Percentiles rank a stretch among this genome's conserved stretches.
Evolutionary conservation across 495 filamentous ascomycete species (phyloP).

Genomic region (Podospora australis): DNA sequence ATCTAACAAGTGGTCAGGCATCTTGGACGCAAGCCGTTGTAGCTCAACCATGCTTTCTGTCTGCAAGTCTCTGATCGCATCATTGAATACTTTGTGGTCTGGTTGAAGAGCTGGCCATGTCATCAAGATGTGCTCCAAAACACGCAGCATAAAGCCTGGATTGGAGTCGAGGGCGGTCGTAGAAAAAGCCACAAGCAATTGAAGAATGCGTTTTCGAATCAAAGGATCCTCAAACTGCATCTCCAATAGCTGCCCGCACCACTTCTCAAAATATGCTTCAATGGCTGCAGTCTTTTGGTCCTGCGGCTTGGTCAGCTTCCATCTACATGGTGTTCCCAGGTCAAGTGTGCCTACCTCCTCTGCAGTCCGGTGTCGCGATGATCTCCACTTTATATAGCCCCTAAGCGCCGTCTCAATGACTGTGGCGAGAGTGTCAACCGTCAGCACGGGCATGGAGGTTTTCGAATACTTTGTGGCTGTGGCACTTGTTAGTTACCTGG

Average conservation of each 20-base stretch:
- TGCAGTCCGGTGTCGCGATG: slow-evolving; percentile 44
- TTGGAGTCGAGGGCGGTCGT: slow-evolving; percentile 73
- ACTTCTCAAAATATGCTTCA: slow-evolving; percentile 65
- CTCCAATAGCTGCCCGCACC: slow-evolving; percentile 69
- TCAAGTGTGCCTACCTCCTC: slow-evolving; percentile 42
- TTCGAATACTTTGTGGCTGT: slow-evolving; percentile 71
- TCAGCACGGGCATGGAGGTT: slow-evolving; percentile 66
- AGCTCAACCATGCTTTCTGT: slow-evolving; percentile 75
- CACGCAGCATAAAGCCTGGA: slow-evolving; percentile 71
- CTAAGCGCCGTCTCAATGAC: slow-evolving; percentile 89
- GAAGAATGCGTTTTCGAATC: slow-evolving; percentile 74
- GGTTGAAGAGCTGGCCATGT: slow-evolving; percentile 65
- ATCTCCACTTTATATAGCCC: slow-evolving; percentile 78
- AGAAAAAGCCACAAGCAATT: slow-evolving; percentile 78
- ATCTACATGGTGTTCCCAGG: slow-evolving; percentile 2
- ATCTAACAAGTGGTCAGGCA: slow-evolving; percentile 78
- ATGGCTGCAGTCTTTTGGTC: slow-evolving; percentile 56
- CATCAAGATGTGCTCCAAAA: slow-evolving; percentile 84
- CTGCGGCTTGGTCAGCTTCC: slow-evolving; percentile 28
- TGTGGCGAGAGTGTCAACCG: slow-evolving; percentile 80
- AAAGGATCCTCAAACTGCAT: slow-evolving; percentile 83
- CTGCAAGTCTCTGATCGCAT: slow-evolving; percentile 87
- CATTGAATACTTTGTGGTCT: slow-evolving; percentile 65
- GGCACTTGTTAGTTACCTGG: slow-evolving; percentile 25
- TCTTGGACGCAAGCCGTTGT: slow-evolving; percentile 80